Base-by-base conservation (phyloP, 2,329 filamentous ascomycete genomes). In the Cercospora berteroae region DNA sequence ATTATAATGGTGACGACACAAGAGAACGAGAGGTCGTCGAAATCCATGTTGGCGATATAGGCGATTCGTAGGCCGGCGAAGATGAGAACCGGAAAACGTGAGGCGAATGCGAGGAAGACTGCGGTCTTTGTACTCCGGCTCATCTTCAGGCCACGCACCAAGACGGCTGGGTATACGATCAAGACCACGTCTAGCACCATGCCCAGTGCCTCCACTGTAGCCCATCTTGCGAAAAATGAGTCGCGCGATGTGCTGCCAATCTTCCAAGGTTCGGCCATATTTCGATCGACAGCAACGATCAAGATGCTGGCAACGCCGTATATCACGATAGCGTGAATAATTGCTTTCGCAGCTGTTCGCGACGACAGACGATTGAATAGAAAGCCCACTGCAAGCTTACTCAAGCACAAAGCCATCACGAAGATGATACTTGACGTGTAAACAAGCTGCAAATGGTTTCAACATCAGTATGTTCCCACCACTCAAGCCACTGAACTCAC, bases 61-160 rank as follows among this genome's bases (percentile, higher is more conserved):
- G 65, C 64, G 10, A 73, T 58, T 2, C 70, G 63, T 5, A 70
- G 36, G 3, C 65, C 64, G 9, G 69, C 63, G 8, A 72, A 39
- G 1, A 68, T 55, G 42, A 70, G 50, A 12, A 70, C 66, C 5
- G 67, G 65, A 12, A 69, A 62, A 6, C 67, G 64, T 2, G 70
- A 39, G 6, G 69, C 58, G 55, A 73, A 71, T 2, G 64, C 71
- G 18, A 69, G 61, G 42, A 70, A 60, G 39, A 72, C 68, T 1
- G 64, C 55, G 18, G 61, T 59, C 44, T 72, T 73, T 1, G 68
- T 64, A 50, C 66, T 63, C 31, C 55, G 63, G 3, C 18, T 27
- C 68, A 72, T 73, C 29, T 71, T 67, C 13, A 73, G 33, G 27
- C 67, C 60, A 48, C 64, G 63, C 13, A 73, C 64, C 18, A 72